Percentiles rank a stretch among this genome's conserved stretches.
Evolutionary conservation across 805 yeast species (phyloP).

Genomic region (Spathaspora arborariae): DNA sequence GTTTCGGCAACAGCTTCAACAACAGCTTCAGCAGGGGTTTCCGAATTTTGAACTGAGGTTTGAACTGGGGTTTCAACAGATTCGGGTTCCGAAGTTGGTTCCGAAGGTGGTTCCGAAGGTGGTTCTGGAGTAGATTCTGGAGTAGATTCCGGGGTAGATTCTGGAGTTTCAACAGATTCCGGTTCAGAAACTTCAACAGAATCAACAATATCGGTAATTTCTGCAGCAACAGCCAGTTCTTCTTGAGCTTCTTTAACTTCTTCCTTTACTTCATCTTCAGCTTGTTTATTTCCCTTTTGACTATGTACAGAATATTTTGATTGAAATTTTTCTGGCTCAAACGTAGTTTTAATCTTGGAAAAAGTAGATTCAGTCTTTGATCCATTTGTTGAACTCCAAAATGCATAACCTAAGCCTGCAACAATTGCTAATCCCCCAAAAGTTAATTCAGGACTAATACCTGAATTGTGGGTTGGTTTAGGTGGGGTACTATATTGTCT

Average conservation of each 20-base stretch:
- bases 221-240: conserved; percentile 1
- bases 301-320: background rate
- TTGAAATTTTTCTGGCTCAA: background rate
- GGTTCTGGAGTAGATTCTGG: too few relatives aligned
- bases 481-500: conserved; percentile 5
- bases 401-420: conserved; percentile 3
- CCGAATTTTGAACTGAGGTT: background rate
- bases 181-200: background rate
- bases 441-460: background rate
- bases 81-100: too few relatives aligned
- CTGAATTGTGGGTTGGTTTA: background rate
- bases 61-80: too few relatives aligned
- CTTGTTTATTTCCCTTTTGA: background rate
- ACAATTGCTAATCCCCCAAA: conserved; percentile 3
- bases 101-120: too few relatives aligned
- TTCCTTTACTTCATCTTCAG: background rate
- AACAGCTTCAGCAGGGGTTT: conserved; percentile 1
- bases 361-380: background rate
- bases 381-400: background rate
- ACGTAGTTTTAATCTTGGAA: background rate
- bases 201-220: background rate
- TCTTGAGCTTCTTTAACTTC: conserved; percentile 3
- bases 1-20: conserved; percentile 9
- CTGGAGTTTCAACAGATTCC: background rate
- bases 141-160: background rate